Evolutionary conservation across 1,139 yeast genomes (phyloP).

Genomic region (Debaryomyces fabryi): DNA sequence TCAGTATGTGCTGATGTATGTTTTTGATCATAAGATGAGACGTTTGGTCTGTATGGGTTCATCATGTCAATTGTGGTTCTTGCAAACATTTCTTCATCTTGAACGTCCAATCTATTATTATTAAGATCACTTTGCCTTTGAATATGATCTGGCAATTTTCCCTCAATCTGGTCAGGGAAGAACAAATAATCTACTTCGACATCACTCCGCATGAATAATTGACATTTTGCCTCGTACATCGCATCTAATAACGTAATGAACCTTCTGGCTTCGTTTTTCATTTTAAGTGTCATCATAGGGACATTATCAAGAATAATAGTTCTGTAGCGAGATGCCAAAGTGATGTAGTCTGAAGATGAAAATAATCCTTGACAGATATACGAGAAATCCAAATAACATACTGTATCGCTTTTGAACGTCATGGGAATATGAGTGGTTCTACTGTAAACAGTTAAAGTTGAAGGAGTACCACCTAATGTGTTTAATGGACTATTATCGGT

Average conservation of each 20-base stretch:
- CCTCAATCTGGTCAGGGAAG: slow-evolving; percentile 52
- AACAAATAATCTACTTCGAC: slow-evolving; percentile 55
- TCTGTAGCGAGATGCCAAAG: slow-evolving; percentile 61
- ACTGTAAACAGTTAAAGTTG: slow-evolving; percentile 55
- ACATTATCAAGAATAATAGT: slow-evolving; percentile 62
- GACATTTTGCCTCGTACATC: slow-evolving; percentile 67
- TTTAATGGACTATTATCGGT: slow-evolving; percentile 21
- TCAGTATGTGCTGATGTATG: slow-evolving; percentile 42
- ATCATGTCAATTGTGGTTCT: slow-evolving; percentile 60
- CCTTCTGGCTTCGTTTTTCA: slow-evolving; percentile 70
- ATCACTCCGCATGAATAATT: slow-evolving; percentile 53
- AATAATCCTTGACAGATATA: slow-evolving; percentile 60
- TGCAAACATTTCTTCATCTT: slow-evolving; percentile 72
- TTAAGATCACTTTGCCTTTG: slow-evolving; percentile 15
- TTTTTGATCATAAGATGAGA: slow-evolving; percentile 57
- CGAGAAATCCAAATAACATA: slow-evolving; percentile 54
- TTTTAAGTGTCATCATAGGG: slow-evolving; percentile 58
- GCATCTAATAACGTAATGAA: slow-evolving; percentile 71
- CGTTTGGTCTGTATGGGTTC: slow-evolving; percentile 72
- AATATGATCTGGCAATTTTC: slow-evolving; percentile 21
- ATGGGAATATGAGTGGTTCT: slow-evolving; percentile 52
- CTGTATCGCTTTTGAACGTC: slow-evolving; percentile 35
- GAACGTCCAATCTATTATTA: slow-evolving; percentile 43
- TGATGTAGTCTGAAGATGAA: slow-evolving; percentile 72
- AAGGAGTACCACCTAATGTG: slow-evolving; percentile 27